phyloP scores from a whole-genome alignment of 2,329 filamentous ascomycete genomes.

The Penicillium expansum region DNA sequence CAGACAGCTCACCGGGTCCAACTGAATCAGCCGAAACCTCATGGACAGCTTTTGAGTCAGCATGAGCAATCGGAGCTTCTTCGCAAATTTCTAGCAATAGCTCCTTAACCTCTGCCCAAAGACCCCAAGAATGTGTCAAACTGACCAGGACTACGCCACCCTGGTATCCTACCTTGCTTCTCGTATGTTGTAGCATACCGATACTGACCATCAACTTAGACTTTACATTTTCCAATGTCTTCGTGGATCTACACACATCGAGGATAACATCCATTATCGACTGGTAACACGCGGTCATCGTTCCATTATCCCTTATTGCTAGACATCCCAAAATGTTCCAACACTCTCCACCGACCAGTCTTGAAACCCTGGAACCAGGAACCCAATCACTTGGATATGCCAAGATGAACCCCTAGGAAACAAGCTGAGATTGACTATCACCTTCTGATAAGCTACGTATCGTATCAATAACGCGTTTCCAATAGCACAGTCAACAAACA shows the following conservation, averaged over 20 bases:
- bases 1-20: no score
- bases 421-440: no score
- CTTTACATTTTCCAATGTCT: neutral
- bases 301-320: neutral
- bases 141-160: neutral
- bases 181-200: neutral
- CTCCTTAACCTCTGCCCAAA: neutral
- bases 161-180: neutral
- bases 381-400: no score
- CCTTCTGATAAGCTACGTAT: no score
- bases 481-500: no score
- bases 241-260: neutral
- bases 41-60: neutral
- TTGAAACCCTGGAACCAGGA: no score
- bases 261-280: neutral
- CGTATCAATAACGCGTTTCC: no score
- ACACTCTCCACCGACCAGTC: neutral
- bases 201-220: neutral
- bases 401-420: no score
- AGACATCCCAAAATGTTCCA: neutral
- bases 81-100: neutral
- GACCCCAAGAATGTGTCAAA: neutral
- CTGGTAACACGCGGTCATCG: neutral
- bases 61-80: neutral
- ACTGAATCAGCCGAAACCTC: neutral